Base-by-base conservation (phyloP, 257 asterid species). In the Solanum gracilifrons region DNA sequence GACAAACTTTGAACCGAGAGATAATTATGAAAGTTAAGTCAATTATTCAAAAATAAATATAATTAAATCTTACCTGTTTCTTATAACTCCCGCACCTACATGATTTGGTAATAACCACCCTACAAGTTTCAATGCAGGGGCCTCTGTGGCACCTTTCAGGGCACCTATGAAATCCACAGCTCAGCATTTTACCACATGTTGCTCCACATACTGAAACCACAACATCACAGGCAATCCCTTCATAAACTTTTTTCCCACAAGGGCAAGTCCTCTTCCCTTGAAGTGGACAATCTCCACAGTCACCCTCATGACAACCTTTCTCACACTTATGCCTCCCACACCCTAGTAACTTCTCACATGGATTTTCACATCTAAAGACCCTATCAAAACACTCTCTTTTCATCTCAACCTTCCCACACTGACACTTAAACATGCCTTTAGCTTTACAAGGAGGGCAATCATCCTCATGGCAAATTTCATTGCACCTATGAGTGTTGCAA, bases 141-240 rank as follows among this genome's bases (percentile, higher is more conserved):
- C 98, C 98, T 29, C 95, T 93, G 80, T 96, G 99, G 90, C 99
- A 96, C 93, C 99, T 94, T 91, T 96, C 98, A 0, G 96, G 98
- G 87, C 98, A 96, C 91, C 94, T 89, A 89, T 96, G 99, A 89
- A 87, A 92, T 83, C 98, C 94, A 80, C 99, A 96, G 75, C 91
- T 89, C 94, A 96, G 87, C 90, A 91, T 66, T 90, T 95, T 94
- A 83, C 92, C 95, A 86, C 99, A 96, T 25, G 97, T 94, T 20
- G 94, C 92, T 36, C 98, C 99, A 87, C 99, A 96, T 21, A 94
- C 48, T 2, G 98, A 95, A 79, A 92, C 92, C 8, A 89, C 72
- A 77, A 91, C 95, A 89, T 96, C 98, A 90, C 98, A 96, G 21
- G 95, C 93, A 94, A 95, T 93, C 90, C 98, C 98, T 86, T 94